These are phyloP conservation scores for Fimicolochytrium jonesii DNA, from an alignment of 192 early-diverging fungal genomes.

Conservation along the genomic window DNA sequence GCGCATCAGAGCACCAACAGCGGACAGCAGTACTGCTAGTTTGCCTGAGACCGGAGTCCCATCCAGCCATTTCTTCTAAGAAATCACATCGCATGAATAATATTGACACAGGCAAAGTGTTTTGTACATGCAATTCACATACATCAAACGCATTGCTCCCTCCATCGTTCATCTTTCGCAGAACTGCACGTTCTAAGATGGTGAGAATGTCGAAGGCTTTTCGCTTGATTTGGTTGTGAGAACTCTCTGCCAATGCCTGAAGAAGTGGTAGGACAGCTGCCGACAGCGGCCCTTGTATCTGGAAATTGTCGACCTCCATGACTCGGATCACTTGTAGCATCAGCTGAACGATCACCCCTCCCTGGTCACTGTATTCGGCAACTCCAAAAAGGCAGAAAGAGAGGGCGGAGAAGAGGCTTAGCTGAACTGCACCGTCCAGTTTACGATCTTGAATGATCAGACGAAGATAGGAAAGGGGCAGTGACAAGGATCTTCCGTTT, in stretches of 20 bases:
- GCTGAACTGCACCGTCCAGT: neutral
- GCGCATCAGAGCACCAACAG: no score
- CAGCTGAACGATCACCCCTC: constrained; percentile 1
- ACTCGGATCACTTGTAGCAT: constrained; percentile 10
- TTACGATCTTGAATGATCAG: neutral
- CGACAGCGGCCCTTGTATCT: neutral
- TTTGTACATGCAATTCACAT: neutral
- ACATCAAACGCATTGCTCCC: no score
- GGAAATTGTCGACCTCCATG: neutral
- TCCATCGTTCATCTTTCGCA: no score
- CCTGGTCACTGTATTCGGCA: constrained; percentile 6
- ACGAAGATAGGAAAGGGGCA: neutral
- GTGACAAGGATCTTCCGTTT: neutral
- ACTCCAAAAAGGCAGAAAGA: constrained; percentile 8
- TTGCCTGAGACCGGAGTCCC: no score
- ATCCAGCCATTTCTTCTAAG: no score
- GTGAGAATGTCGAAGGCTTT: constrained; percentile 18
- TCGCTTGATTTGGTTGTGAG: neutral
- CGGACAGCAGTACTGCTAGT: no score
- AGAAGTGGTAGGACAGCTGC: constrained; percentile 2
- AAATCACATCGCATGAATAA: no score
- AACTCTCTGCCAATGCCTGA: constrained; percentile 4
- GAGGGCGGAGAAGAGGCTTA: neutral
- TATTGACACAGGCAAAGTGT: neutral
- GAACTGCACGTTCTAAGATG: constrained; percentile 20